phyloP scores from a whole-genome alignment of 2,329 filamentous ascomycete genomes.

The Graphilbum fragrans region DNA sequence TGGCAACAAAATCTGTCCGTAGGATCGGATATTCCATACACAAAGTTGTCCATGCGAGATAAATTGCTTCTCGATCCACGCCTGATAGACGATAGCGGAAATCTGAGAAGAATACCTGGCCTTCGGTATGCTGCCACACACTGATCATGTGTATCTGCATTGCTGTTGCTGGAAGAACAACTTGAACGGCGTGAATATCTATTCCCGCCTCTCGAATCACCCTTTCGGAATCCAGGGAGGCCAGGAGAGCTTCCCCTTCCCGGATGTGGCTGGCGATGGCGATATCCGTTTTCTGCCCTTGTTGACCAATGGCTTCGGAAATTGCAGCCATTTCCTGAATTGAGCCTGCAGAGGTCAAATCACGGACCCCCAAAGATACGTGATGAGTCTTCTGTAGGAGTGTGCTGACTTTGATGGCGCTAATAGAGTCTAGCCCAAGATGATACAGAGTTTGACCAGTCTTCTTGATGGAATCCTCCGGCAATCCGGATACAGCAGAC shows the following conservation, averaged over 20 bases:
- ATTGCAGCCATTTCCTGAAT: constrained; percentile 48
- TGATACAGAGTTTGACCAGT: constrained; percentile 59
- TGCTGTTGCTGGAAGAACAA: constrained; percentile 52
- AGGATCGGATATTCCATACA: constrained; percentile 48
- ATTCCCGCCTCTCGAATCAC: constrained; percentile 25
- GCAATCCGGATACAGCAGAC: constrained; percentile 46
- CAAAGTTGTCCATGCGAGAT: constrained; percentile 49
- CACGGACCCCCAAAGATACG: constrained; percentile 53
- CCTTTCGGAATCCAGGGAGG: neutral
- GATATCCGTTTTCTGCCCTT: neutral
- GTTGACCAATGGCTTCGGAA: too few species aligned
- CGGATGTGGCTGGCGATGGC: neutral
- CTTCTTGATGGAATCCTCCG: constrained; percentile 41
- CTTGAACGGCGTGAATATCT: neutral
- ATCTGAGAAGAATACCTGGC: constrained; percentile 58
- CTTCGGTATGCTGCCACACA: constrained; percentile 57
- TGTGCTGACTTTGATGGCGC: constrained; percentile 70
- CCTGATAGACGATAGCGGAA: constrained; percentile 50
- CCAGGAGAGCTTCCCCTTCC: neutral
- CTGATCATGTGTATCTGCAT: constrained; percentile 75
- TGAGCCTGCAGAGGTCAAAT: constrained; percentile 55
- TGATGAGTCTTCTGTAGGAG: constrained; percentile 49
- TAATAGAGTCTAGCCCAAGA: constrained; percentile 84
- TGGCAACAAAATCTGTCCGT: constrained; percentile 35
- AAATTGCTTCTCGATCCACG: constrained; percentile 23